Evolutionary conservation across 1,284 basidiomycete species (phyloP).

Genomic region (Tremellales sp.): DNA sequence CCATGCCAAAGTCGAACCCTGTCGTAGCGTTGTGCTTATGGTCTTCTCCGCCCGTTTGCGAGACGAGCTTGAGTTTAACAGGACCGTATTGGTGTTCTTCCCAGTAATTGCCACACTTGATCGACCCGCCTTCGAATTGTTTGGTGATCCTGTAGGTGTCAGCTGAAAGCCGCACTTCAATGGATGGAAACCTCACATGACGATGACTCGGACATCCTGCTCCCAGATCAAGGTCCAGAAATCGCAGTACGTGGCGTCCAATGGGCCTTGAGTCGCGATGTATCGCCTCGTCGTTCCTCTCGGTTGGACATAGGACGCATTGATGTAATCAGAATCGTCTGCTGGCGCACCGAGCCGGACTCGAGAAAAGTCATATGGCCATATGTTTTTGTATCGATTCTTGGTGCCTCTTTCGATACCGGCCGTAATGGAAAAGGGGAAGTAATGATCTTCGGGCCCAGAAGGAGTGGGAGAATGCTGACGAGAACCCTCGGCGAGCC

Average conservation of each 20-base stretch:
- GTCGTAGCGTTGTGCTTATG: conserved; percentile 22
- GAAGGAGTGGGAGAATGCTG: background rate
- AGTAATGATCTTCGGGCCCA: conserved; percentile 48
- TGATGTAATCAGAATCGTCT: conserved; percentile 79
- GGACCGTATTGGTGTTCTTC: conserved; percentile 66
- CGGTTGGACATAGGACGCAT: conserved; percentile 86
- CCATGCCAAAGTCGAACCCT: conserved; percentile 47
- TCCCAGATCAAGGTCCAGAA: conserved; percentile 77
- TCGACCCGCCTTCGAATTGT: conserved; percentile 78
- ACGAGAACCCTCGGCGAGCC: conserved; percentile 16
- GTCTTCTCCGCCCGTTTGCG: conserved; percentile 56
- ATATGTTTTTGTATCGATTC: conserved; percentile 84
- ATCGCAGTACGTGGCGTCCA: conserved; percentile 82
- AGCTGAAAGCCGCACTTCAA: conserved; percentile 49
- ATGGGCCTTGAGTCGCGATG: conserved; percentile 93
- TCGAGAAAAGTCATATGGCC: conserved; percentile 80
- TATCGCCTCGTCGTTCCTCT: conserved; percentile 73
- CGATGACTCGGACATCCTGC: conserved; percentile 55
- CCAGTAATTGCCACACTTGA: conserved; percentile 95
- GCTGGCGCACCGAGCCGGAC: conserved; percentile 61
- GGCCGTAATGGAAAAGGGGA: conserved; percentile 88
- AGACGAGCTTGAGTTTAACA: conserved; percentile 61
- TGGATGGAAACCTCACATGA: conserved; percentile 59
- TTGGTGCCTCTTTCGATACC: conserved; percentile 92
- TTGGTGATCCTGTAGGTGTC: conserved; percentile 86